Evolutionary conservation across 371 early-diverging fungal genomes (phyloP).

Genomic region (Mycotypha africana): DNA sequence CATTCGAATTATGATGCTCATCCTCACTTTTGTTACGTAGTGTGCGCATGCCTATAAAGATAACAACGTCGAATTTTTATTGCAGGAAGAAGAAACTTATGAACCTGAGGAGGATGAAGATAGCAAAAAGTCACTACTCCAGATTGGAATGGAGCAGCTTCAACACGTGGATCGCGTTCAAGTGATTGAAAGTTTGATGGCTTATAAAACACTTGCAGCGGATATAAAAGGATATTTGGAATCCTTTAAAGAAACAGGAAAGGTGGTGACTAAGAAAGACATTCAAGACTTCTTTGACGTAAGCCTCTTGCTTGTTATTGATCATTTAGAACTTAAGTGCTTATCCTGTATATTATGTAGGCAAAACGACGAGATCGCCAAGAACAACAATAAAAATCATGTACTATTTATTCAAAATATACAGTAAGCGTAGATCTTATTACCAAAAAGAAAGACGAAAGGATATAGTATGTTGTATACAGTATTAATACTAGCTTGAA

Average conservation of each 20-base stretch:
- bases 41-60: constrained; percentile 16
- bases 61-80: constrained; percentile 18
- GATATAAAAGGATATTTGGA: constrained; percentile 63
- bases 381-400: not conserved
- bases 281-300: constrained; percentile 65
- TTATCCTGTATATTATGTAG: no score
- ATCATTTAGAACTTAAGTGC: no score
- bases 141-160: constrained; percentile 72
- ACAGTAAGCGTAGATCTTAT: no score
- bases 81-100: constrained; percentile 36
- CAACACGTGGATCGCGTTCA: constrained; percentile 64
- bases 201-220: constrained; percentile 44
- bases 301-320: constrained; percentile 10
- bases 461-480: no score
- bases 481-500: no score
- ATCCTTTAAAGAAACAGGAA: constrained; percentile 65
- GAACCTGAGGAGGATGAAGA: constrained; percentile 50
- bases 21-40: constrained; percentile 2
- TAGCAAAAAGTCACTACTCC: constrained; percentile 64
- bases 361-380: constrained; percentile 1
- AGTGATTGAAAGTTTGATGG: constrained; percentile 66
- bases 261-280: constrained; percentile 71
- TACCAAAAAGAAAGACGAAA: no score
- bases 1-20: no score
- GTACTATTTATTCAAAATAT: no score